Conservation (phyloP, 345 rosid species). For the Aquilaria sinensis region DNA sequence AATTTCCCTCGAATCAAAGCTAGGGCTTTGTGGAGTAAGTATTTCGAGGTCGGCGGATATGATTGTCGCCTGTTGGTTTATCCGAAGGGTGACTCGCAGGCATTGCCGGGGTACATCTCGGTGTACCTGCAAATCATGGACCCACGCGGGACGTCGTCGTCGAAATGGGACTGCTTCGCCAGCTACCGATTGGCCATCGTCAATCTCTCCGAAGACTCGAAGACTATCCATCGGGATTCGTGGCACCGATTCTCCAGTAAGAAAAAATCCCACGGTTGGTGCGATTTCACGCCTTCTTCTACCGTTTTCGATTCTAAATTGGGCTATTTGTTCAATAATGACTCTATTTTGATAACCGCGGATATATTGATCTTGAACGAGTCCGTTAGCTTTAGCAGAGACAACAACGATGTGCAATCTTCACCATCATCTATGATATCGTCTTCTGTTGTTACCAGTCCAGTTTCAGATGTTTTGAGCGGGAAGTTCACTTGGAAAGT, state of each 20-base stretch:
- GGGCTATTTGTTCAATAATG: conserved; percentile 69
- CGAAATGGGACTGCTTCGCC: conserved; percentile 99
- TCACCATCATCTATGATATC: conserved; percentile 32
- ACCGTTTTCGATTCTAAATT: conserved; percentile 74
- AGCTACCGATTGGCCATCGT: conserved; percentile 90
- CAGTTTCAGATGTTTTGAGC: conserved; percentile 76
- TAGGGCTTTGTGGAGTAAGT: conserved; percentile 91
- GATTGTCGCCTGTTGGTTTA: conserved; percentile 92
- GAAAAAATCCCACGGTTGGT: conserved; percentile 99
- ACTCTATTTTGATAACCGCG: conserved; percentile 73
- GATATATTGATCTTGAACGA: conserved; percentile 88
- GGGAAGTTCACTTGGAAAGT: conserved; percentile 99
- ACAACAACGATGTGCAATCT: conserved; percentile 63
- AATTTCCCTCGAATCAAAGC: conserved; percentile 80
- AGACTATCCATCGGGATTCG: conserved; percentile 93
- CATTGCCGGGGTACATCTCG: conserved; percentile 90
- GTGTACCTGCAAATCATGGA: conserved; percentile 97
- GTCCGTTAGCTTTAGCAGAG: conserved; percentile 76
- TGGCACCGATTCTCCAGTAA: conserved; percentile 97
- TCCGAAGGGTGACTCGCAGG: conserved; percentile 98
- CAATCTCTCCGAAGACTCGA: conserved; percentile 76
- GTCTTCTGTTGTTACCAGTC: conserved; percentile 47
- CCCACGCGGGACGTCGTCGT: conserved; percentile 76
- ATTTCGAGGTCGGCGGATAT: conserved; percentile 98
- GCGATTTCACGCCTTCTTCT: conserved; percentile 89